phyloP scores from a whole-genome alignment of 352 stramenopile species.

The Globisporangium acanthophoron region DNA sequence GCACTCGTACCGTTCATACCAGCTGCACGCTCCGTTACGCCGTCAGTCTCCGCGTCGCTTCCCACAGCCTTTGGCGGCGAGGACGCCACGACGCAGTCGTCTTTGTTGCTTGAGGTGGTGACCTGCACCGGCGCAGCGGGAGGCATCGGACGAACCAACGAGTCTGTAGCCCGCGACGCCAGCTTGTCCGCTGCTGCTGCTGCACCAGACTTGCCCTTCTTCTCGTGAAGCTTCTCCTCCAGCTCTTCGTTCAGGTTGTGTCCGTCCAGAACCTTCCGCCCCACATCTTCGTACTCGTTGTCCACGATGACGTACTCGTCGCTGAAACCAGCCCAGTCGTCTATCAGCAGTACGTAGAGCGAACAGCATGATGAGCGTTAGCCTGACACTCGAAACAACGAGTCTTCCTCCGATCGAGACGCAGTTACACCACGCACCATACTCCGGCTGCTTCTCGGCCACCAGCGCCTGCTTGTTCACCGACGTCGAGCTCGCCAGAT shows the following conservation, averaged over 20 bases:
- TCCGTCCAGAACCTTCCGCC: slow-evolving; percentile 58
- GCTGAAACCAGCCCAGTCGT: slow-evolving; percentile 67
- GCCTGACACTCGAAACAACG: not conserved
- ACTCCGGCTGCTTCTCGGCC: slow-evolving; percentile 55
- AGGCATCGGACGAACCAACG: slow-evolving; percentile 11
- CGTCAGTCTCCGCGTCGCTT: too few species aligned
- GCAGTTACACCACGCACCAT: slow-evolving; percentile 25
- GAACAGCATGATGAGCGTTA: slow-evolving; percentile 1
- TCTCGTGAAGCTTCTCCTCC: slow-evolving; percentile 28
- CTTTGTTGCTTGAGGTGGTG: slow-evolving; percentile 2
- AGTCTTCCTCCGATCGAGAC: too few species aligned
- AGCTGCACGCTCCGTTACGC: too few species aligned
- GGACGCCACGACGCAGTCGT: slow-evolving; percentile 11
- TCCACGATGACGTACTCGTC: slow-evolving; percentile 84
- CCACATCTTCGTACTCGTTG: slow-evolving; percentile 76
- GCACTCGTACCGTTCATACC: not conserved
- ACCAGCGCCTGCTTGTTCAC: slow-evolving; percentile 60
- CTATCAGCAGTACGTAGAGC: slow-evolving; percentile 10
- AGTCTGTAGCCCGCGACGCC: slow-evolving; percentile 3
- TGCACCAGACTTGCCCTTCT: slow-evolving; percentile 7
- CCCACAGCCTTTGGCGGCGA: too few species aligned
- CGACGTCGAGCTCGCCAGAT: slow-evolving; percentile 38
- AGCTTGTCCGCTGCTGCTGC: slow-evolving; percentile 8
- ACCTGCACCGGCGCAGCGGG: not conserved
- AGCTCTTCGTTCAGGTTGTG: slow-evolving; percentile 40